These are phyloP conservation scores for Barbarea vulgaris DNA, from an alignment of 345 rosid species.

Conservation along the genomic window DNA sequence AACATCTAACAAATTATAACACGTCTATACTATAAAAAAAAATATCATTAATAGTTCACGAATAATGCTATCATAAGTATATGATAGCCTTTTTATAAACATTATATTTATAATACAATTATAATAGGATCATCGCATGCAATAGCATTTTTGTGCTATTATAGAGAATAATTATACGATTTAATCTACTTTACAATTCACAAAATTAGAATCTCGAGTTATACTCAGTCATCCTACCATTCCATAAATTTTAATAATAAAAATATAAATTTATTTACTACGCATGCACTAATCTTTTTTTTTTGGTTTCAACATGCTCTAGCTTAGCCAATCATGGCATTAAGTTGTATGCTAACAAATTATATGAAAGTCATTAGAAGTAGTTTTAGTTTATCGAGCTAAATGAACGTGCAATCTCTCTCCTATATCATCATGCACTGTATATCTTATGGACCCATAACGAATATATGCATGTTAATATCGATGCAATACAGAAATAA, in stretches of 20 bases:
- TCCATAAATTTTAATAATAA: neutral
- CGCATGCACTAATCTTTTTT: neutral
- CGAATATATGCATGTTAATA: constrained; percentile 42
- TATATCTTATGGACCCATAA: constrained; percentile 24
- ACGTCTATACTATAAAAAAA: too few species aligned
- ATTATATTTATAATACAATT: too few species aligned
- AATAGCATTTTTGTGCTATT: too few species aligned
- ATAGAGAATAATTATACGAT: too few species aligned
- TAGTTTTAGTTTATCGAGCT: neutral
- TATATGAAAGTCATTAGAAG: neutral
- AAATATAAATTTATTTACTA: neutral
- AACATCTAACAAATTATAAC: too few species aligned
- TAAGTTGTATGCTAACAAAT: neutral
- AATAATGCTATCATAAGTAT: too few species aligned
- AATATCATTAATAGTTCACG: too few species aligned
- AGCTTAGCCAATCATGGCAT: neutral
- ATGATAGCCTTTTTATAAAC: too few species aligned
- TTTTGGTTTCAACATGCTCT: neutral
- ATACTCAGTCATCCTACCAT: neutral
- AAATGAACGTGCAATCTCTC: constrained; percentile 18
- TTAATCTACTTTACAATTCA: too few species aligned
- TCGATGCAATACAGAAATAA: constrained; percentile 29
- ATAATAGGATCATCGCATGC: too few species aligned
- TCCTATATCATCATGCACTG: constrained; percentile 11
- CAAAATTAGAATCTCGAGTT: too few species aligned